Conservation (phyloP, 441 rosid species). For the Macaranga tanarius region DNA sequence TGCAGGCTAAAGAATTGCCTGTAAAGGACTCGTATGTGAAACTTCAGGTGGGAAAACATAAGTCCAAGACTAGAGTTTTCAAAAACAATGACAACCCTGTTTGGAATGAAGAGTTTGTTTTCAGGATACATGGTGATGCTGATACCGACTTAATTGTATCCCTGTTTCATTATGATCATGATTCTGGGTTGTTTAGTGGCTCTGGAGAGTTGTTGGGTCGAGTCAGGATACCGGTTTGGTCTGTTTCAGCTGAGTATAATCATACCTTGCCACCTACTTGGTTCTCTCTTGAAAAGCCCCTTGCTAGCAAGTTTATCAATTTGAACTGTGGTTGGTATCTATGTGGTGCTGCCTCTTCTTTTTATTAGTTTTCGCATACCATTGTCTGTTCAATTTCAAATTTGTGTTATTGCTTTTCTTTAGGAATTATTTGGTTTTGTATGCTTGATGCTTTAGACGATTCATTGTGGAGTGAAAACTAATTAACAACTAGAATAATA, state of each 20-base stretch:
- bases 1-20: conserved; percentile 68
- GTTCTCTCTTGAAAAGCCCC: conserved; percentile 53
- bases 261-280: conserved; percentile 77
- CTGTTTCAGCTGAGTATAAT: conserved; percentile 45
- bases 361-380: background rate
- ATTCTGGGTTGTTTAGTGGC: conserved; percentile 39
- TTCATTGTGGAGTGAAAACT: background rate
- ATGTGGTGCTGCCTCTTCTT: background rate
- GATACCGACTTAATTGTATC: conserved; percentile 57
- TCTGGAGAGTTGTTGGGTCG: conserved; percentile 54
- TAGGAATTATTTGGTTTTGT: background rate
- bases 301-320: conserved; percentile 44
- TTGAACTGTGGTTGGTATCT: conserved; percentile 57
- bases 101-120: conserved; percentile 83
- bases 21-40: conserved; percentile 49
- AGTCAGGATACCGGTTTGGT: conserved; percentile 52
- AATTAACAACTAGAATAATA: background rate
- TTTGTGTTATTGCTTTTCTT: background rate
- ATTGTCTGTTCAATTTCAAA: background rate
- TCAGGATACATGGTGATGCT: conserved; percentile 36
- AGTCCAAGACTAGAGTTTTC: conserved; percentile 55
- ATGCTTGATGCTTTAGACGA: background rate
- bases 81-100: conserved; percentile 44
- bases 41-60: conserved; percentile 59
- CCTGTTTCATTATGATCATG: conserved; percentile 43